Conservation (phyloP, 148 eudicot genomes). For the Silene latifolia region DNA sequence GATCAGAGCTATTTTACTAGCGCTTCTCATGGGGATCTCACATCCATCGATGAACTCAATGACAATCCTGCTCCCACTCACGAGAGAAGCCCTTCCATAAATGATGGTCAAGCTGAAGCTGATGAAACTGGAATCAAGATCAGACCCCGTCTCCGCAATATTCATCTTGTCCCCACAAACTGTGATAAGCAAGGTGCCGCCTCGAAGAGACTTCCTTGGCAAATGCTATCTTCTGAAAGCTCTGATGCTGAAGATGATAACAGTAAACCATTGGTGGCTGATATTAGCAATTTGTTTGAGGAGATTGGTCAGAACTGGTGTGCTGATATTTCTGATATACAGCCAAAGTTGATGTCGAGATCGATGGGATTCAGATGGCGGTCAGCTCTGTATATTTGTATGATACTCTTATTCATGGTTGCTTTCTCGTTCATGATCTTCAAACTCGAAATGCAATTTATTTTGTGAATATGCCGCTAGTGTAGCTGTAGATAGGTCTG, state of each 20-base stretch:
- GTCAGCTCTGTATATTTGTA: conserved; percentile 13
- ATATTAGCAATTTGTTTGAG: conserved; percentile 5
- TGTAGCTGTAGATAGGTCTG: conserved; percentile 24
- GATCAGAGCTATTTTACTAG: neutral
- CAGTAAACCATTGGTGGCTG: conserved; percentile 10
- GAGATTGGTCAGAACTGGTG: conserved; percentile 15
- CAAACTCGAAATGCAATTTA: conserved; percentile 10
- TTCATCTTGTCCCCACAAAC: conserved; percentile 16
- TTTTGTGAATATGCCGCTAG: neutral
- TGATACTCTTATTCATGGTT: conserved; percentile 38
- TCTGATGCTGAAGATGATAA: neutral
- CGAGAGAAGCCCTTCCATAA: neutral
- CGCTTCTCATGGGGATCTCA: conserved; percentile 17
- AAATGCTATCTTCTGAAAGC: conserved; percentile 19
- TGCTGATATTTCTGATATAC: neutral
- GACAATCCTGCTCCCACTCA: neutral
- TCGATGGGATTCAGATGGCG: neutral
- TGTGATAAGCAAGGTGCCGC: conserved; percentile 51
- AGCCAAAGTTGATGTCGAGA: neutral
- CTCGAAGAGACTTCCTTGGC: conserved; percentile 61
- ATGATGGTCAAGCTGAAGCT: conserved; percentile 19
- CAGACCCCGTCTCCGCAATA: conserved; percentile 16
- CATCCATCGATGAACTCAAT: conserved; percentile 20
- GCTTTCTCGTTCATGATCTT: conserved; percentile 38
- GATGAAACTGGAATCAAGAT: conserved; percentile 32